A percentile compares a stretch with the other conserved stretches of the same genome.
These are phyloP conservation scores for Xylaria scruposa DNA, from an alignment of 495 filamentous ascomycete species.

Conservation along the genomic window DNA sequence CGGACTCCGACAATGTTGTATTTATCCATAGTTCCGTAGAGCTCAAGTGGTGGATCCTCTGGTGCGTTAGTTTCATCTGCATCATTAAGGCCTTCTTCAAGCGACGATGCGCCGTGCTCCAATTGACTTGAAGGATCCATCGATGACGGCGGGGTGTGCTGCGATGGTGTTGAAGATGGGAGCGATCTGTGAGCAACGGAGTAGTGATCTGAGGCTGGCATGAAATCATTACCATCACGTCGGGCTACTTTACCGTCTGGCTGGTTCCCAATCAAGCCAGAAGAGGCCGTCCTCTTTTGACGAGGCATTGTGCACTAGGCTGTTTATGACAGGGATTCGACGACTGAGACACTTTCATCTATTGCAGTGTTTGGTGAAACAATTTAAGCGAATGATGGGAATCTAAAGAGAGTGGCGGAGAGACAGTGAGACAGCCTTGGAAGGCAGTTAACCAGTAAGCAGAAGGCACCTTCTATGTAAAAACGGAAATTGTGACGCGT, in stretches of 20 bases:
- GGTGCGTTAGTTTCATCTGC: constrained; percentile 9
- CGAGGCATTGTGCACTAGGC: not conserved
- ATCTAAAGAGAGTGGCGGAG: not conserved
- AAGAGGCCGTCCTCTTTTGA: constrained; percentile 10
- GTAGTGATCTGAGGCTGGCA: not conserved
- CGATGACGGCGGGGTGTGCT: constrained; percentile 15
- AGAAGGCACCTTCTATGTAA: not conserved
- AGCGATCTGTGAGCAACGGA: constrained; percentile 1
- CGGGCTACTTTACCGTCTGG: constrained; percentile 13
- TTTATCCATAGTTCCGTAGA: constrained; percentile 61
- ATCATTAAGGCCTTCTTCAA: constrained; percentile 8
- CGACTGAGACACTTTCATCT: not conserved
- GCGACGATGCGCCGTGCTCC: not conserved
- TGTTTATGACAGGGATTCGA: not conserved
- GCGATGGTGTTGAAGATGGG: constrained; percentile 1
- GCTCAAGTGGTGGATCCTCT: constrained; percentile 40
- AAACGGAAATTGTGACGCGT: not conserved
- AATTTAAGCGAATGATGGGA: not conserved
- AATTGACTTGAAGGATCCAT: constrained; percentile 27
- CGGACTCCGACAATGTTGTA: constrained; percentile 83
- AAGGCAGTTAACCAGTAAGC: not conserved
- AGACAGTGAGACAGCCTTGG: not conserved
- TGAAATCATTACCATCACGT: not conserved
- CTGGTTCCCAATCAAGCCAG: not conserved
- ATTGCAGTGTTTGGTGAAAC: not conserved